Percentiles rank a stretch among this genome's conserved stretches.
phyloP scores from a whole-genome alignment of 1,139 yeast species.

The Taphrina flavorubra region DNA sequence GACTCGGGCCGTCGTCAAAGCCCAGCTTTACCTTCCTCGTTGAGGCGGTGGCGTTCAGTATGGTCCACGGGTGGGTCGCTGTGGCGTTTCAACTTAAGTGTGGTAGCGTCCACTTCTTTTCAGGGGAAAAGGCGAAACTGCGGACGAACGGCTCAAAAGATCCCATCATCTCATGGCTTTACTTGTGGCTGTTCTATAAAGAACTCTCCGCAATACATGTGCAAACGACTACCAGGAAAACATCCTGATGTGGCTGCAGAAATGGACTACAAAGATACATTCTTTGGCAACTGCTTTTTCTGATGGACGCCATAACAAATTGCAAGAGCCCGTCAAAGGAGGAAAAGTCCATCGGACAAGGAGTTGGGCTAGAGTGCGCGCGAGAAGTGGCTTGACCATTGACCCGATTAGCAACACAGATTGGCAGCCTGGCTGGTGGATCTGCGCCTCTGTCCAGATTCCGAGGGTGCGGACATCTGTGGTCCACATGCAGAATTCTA shows the following conservation, averaged over 20 bases:
- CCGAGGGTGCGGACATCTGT: slow-evolving; percentile 6
- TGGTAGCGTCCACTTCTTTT: neutral
- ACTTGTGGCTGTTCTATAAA: neutral
- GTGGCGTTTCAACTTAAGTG: slow-evolving; percentile 1
- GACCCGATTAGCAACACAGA: neutral
- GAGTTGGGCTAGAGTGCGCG: neutral
- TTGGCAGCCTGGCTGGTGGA: neutral
- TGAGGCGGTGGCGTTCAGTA: neutral
- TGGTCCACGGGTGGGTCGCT: neutral
- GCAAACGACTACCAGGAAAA: neutral
- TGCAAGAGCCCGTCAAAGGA: neutral
- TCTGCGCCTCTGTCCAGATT: slow-evolving; percentile 10
- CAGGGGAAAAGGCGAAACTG: slow-evolving; percentile 1
- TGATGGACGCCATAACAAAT: neutral
- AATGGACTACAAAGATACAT: no score
- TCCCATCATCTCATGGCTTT: neutral
- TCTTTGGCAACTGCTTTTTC: neutral
- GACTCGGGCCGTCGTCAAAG: no score
- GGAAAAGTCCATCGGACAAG: neutral
- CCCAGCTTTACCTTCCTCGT: no score
- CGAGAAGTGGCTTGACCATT: slow-evolving; percentile 3
- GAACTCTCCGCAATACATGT: slow-evolving; percentile 8
- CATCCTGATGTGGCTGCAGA: no score
- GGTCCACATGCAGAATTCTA: slow-evolving; percentile 13
- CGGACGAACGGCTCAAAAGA: slow-evolving; percentile 1